phyloP scores from a whole-genome alignment of 225 moss, liverwort and hornwort species.

The Thuidium tamariscinum region DNA sequence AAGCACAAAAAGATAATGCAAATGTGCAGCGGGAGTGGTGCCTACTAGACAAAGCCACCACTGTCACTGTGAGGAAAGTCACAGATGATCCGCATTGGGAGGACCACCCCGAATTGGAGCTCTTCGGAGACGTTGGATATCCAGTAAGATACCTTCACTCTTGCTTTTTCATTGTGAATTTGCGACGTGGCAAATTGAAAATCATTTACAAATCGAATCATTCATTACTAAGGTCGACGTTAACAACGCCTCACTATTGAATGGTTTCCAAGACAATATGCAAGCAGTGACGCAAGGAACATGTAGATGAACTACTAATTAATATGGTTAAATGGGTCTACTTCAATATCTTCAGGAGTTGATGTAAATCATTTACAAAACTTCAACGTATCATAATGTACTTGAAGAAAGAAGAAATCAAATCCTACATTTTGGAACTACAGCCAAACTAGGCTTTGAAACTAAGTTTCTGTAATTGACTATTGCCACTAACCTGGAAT shows the following conservation, averaged over 20 bases:
- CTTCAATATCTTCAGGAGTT: neutral
- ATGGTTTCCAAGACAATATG: neutral
- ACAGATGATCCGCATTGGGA: neutral
- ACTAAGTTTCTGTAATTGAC: neutral
- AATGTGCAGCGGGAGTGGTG: neutral
- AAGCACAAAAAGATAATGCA: neutral
- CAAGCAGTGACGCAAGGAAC: neutral
- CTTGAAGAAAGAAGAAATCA: neutral
- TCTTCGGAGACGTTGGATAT: neutral
- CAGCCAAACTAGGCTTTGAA: neutral
- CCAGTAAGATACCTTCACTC: neutral
- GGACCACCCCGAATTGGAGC: neutral
- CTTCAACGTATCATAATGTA: neutral
- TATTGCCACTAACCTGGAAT: neutral
- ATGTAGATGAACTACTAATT: neutral
- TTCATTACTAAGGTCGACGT: no score
- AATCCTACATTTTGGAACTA: neutral
- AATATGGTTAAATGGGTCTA: neutral
- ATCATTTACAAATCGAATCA: neutral
- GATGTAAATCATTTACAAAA: no score
- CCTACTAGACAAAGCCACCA: neutral
- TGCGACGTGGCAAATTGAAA: neutral
- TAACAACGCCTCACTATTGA: no score
- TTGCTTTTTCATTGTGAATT: neutral
- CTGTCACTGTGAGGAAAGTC: neutral